Evolutionary conservation across 1,284 basidiomycete genomes (phyloP), one percentile per base, ranked within the genome.

Genomic region (Athelia psychrophila): DNA sequence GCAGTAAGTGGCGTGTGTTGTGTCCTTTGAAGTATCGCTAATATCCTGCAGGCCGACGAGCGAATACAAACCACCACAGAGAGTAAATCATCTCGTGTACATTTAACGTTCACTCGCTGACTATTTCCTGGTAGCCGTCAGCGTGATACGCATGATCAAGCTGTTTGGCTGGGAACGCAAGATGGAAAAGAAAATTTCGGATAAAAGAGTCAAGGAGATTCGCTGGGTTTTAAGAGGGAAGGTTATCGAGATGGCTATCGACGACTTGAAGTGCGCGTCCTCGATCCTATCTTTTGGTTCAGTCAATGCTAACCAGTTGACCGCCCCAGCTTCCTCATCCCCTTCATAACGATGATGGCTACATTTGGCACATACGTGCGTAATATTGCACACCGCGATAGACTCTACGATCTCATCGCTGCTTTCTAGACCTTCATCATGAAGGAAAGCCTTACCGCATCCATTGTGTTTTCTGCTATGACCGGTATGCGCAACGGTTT

Each of bases 331-430:
- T 80, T 75, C 55, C 48, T 82, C 40, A 79, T 90, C 35, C 86
- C 88, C 0, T 69, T 86, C 3, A 56, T 83, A 32, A 83, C 81
- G 13, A 91, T 90, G 79, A 62, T 83, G 33, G 74, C 77, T 18
- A 88, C 88, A 0, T 91, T 83, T 62, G 76, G 78, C 8, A 78
- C 81, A 33, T 88, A 81, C 60, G 70, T 72, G 16, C 60, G 19
- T 48, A 23, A 32, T 32, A 6, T 32, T 16, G 22, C 22, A 24
- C 3, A 42, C 23, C 30, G 42, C 9, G 22, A 8, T 23, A 54
- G n/a, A n/a, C n/a, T n/a, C n/a, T n/a, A n/a, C n/a, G n/a, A n/a
- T n/a, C n/a, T n/a, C n/a, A n/a, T n/a, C 44, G 48, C 52, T 35
- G 12, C 42, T 32, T 3, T 38, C 2, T 51, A 78, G 71, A 70